A percentile compares a stretch with the other conserved stretches of the same genome.
phyloP scores from a whole-genome alignment of 768 basidiomycete genomes.

The Trametes cingulata region DNA sequence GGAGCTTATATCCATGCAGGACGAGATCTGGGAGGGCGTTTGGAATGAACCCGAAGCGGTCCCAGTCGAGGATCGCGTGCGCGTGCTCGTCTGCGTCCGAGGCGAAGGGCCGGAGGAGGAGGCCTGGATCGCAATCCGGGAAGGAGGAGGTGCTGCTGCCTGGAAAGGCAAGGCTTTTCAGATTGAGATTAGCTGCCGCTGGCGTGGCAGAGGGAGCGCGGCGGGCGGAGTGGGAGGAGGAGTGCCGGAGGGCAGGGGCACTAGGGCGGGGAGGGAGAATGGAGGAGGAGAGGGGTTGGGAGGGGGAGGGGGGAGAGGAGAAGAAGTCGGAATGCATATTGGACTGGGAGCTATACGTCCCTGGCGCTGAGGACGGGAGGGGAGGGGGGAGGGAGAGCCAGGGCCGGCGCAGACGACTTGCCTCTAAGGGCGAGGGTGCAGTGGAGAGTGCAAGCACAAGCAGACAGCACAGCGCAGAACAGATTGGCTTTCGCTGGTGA shows the following conservation, averaged over 20 bases:
- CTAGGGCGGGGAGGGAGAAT: background rate
- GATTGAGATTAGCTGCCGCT: background rate
- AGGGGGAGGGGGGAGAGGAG: background rate
- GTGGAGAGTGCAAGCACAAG: background rate
- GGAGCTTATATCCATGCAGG: constrained; percentile 11
- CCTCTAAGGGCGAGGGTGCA: background rate
- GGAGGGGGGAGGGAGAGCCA: constrained; percentile 2
- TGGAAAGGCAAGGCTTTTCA: background rate
- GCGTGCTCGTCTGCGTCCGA: no score
- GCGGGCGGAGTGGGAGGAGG: background rate
- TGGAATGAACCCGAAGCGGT: constrained; percentile 22
- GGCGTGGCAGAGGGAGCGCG: background rate
- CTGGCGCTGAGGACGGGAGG: constrained; percentile 10
- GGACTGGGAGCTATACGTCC: background rate
- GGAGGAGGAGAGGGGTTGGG: background rate
- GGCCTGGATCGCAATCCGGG: background rate
- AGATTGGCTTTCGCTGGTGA: background rate
- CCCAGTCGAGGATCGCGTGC: constrained; percentile 14
- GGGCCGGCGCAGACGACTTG: background rate
- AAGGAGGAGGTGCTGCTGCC: background rate
- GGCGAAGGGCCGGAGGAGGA: background rate
- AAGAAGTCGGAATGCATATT: background rate
- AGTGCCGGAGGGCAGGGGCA: background rate
- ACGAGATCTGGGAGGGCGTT: constrained; percentile 12
- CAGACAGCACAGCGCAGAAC: background rate